Base-by-base conservation (phyloP, 2,329 filamentous ascomycete genomes). In the Monosporascus cannonballus region DNA sequence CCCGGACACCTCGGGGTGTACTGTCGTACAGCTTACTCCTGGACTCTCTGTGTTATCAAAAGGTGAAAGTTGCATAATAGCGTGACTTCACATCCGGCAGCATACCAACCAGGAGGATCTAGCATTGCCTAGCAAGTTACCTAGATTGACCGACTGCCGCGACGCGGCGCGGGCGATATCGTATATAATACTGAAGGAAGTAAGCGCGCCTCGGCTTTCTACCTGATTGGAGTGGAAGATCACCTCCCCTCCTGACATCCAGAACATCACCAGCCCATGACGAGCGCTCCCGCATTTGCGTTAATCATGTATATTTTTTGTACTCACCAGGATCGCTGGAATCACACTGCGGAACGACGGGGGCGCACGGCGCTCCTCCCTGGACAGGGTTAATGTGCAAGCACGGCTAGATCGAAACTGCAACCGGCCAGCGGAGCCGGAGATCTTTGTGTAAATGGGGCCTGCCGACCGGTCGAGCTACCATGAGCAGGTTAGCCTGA, bases 381-480 rank as follows among this genome's bases (percentile, higher is more conserved):
- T 20, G 18, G 11, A 20, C 48, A 49, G 38, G 48, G 37, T 24
- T 39, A 51, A 51, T 5, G 27, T 44, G 54, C 60, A 63, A 56
- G 58, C 62, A 56, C 65, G 69, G 60, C 67, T 68, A 65, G 64
- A 71, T 71, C 63, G 63, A 68, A 46, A 68, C 62, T 65, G 64
- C 57, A 60, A 58, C 59, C 60, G 52, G 56, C 61, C 57, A 59
- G 64, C 62, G 67, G 64, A 63, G 64, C 58, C 61, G 60, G 59
- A 61, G 68, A 69, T 69, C 66, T 61, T 66, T 60, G 59, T 67
- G 64, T 61, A 55, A 68, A 68, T 67, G 65, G 68, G 64, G 64
- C 56, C 62, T 69, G 58, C 61, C 63, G 61, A 61, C 64, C 70
- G 71, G 71, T 61, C 63, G 53, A 59, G 58, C 57, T 64, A 65